A percentile compares a stretch with the other conserved stretches of the same genome.
Conservation (phyloP, 805 yeast genomes). For the Vanderwaltozyma verrucispora region DNA sequence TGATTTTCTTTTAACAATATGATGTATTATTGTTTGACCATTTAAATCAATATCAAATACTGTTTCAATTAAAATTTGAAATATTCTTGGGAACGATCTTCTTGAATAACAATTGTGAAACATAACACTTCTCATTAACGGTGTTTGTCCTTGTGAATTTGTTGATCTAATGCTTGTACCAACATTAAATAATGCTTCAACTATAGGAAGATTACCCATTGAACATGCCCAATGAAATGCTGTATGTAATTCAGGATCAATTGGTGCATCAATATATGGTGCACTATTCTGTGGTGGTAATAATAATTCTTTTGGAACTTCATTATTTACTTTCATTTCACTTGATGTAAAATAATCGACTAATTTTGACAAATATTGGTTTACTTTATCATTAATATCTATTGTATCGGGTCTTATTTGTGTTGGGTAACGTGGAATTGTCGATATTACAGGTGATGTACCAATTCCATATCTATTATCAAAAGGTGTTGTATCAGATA, state of each 20-base stretch:
- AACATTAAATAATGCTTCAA: constrained; percentile 60
- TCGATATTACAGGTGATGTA: constrained; percentile 25
- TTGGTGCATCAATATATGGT: constrained; percentile 51
- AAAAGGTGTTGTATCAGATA: constrained; percentile 24
- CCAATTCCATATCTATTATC: constrained; percentile 21
- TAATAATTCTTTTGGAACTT: constrained; percentile 21
- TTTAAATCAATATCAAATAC: constrained; percentile 66
- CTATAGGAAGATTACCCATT: constrained; percentile 73
- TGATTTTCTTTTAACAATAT: constrained; percentile 62
- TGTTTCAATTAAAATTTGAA: constrained; percentile 66
- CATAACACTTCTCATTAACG: constrained; percentile 71
- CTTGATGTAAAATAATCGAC: constrained; percentile 28
- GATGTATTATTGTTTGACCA: constrained; percentile 76
- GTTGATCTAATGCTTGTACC: constrained; percentile 55
- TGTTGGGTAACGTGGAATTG: constrained; percentile 22
- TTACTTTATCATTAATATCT: constrained; percentile 26
- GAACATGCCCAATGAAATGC: constrained; percentile 98
- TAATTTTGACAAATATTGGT: constrained; percentile 22
- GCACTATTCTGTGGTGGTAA: constrained; percentile 26
- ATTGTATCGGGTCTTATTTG: constrained; percentile 19
- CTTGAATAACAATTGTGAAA: constrained; percentile 83
- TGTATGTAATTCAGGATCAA: constrained; percentile 91
- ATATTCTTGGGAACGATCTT: constrained; percentile 66
- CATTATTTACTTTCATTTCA: constrained; percentile 19
- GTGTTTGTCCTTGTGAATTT: constrained; percentile 73